Base-by-base conservation (phyloP, 1,284 basidiomycete species). In the Earliella scabrosa region DNA sequence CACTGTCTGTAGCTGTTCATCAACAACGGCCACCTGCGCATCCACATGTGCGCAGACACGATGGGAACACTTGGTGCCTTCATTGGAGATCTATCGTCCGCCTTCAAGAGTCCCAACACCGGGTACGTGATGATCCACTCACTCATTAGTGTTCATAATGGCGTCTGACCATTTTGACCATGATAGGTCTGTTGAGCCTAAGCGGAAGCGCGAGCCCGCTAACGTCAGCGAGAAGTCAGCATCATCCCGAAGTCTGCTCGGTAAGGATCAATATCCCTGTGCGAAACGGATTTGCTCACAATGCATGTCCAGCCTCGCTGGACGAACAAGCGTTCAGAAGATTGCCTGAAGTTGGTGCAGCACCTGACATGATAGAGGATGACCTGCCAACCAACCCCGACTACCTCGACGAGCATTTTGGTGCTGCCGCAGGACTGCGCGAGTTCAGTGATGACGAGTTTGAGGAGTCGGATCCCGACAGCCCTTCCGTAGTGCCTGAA, bases 381-480 rank as follows among this genome's bases (percentile, higher is more conserved):
- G 95, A 98, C 68, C 77, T 98, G 11, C 96, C 96, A 0, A 90
- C 82, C 16, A 96, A 98, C 69, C 76, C 82, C 32, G 91, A 95
- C 64, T 98, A 95, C 66, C 79, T 98, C 24, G 93, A 95, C 61
- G 85, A 85, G 47, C 88, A 90, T 3, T 92, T 90, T 67, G 87
- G 90, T 45, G 76, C 88, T 20, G 86, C 90, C 18, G 91, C 85
- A 5, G 91, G 91, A 16, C 73, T 93, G 16, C 81, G 87, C 50
- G 90, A 88, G 58, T 74, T 91, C 46, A 76, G 80, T 44, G 85
- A 90, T 50, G 84, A 89, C 48, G 84, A 95, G 69, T 73, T 88
- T 49, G 82, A 90, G 60, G 85, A 90, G 54, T 88, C 83, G 16
- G 61, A 61, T 24, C 79, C 80, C 57, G 71, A 75, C 38, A 77